Conservation (phyloP, 208 protist species). For the Strigomonas galati region DNA sequence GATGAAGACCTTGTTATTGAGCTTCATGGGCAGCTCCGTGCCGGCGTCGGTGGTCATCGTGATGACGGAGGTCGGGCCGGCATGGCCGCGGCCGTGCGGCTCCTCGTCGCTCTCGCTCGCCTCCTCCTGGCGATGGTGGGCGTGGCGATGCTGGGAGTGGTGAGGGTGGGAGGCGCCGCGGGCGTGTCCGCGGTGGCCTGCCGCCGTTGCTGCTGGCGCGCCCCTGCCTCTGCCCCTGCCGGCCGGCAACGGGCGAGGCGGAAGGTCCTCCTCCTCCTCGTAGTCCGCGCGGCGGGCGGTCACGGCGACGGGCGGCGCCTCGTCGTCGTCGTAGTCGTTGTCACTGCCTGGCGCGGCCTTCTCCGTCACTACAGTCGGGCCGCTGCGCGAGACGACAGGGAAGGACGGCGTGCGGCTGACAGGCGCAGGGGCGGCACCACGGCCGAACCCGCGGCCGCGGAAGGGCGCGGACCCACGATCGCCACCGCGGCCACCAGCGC, state of each 20-base stretch:
- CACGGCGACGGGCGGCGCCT: conserved; percentile 35
- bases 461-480: no score
- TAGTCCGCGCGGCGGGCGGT: conserved; percentile 23
- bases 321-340: conserved; percentile 20
- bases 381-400: conserved; percentile 25
- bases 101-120: conserved; percentile 2
- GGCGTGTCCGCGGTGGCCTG: background rate
- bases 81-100: no score
- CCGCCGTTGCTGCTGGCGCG: background rate
- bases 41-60: conserved; percentile 69
- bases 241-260: background rate
- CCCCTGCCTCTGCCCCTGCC: background rate
- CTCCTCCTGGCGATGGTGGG: conserved; percentile 4
- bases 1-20: conserved; percentile 90
- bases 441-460: conserved; percentile 8
- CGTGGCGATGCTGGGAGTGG: background rate
- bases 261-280: conserved; percentile 14
- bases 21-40: conserved; percentile 73
- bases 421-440: conserved; percentile 17
- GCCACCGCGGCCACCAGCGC: background rate
- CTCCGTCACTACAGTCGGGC: background rate
- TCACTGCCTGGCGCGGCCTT: background rate
- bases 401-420: conserved; percentile 22
- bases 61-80: conserved; percentile 30
- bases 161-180: background rate